A percentile compares a stretch with the other conserved stretches of the same genome.
Evolutionary conservation across 73 alveolate genomes (phyloP).

Genomic region (Paramecium sexaurelia): DNA sequence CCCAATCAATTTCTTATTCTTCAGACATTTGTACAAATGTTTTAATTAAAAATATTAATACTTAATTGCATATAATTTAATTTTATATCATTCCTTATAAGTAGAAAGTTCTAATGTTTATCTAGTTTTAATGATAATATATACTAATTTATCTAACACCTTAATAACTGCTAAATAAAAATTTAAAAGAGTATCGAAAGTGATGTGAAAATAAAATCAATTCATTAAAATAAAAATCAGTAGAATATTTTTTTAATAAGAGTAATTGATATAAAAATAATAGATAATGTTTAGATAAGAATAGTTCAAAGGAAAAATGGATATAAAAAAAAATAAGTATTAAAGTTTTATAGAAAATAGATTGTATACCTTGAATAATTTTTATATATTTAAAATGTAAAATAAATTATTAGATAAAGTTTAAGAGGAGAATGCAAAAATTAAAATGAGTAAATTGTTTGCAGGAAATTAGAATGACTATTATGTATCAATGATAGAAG

Average conservation of each 20-base stretch:
- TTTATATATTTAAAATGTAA: not conserved
- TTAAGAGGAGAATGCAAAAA: not conserved
- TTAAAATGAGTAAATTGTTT: not conserved
- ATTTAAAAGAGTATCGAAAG: too few species aligned
- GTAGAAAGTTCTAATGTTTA: not conserved
- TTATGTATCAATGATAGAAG: slow-evolving; percentile 18
- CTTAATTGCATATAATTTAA: not conserved
- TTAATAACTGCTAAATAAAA: too few species aligned
- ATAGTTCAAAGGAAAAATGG: not conserved
- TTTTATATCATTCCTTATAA: not conserved
- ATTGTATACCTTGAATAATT: not conserved
- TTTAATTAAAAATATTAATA: slow-evolving; percentile 12
- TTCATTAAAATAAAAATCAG: not conserved
- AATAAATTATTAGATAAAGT: slow-evolving; percentile 31
- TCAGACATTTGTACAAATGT: slow-evolving; percentile 20
- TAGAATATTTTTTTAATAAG: too few species aligned
- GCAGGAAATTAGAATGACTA: not conserved
- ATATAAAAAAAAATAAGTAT: not conserved
- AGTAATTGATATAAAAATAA: not conserved
- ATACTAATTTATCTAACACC: not conserved
- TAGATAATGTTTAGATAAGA: not conserved
- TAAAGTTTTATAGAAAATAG: not conserved
- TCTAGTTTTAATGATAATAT: not conserved
- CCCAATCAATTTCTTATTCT: slow-evolving; percentile 23
- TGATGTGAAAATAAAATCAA: too few species aligned